Evolutionary conservation across 768 basidiomycete species (phyloP).

Genomic region (Lactarius indigo): DNA sequence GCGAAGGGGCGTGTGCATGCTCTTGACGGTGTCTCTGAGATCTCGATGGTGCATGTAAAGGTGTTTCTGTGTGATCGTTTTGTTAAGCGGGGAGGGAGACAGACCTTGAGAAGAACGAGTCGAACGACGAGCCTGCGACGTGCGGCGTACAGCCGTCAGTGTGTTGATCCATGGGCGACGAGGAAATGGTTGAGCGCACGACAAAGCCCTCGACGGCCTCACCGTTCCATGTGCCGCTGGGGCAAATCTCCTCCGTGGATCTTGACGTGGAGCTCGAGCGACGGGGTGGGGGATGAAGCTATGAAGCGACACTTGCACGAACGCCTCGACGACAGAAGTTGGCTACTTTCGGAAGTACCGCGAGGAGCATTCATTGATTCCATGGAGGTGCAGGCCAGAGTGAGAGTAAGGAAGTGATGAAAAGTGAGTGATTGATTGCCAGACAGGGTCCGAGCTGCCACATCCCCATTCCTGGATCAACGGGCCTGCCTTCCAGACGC

Average conservation of each 20-base stretch:
- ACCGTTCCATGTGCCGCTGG: slow-evolving; percentile 75
- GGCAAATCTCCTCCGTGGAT: slow-evolving; percentile 67
- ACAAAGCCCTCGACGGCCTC: slow-evolving; percentile 93
- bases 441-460: too few species aligned
- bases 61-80: too few species aligned
- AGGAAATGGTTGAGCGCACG: slow-evolving; percentile 64
- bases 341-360: slow-evolving; percentile 69
- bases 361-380: slow-evolving; percentile 71
- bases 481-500: too few species aligned
- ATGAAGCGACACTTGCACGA: slow-evolving; percentile 95
- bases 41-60: too few species aligned
- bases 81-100: too few species aligned
- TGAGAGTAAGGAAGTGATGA: too few species aligned
- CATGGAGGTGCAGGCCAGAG: slow-evolving; percentile 94
- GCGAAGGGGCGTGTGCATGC: too few species aligned
- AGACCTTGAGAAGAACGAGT: slow-evolving; percentile 99
- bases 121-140: slow-evolving; percentile 74
- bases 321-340: slow-evolving; percentile 63
- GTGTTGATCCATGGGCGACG: slow-evolving; percentile 28
- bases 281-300: slow-evolving; percentile 64
- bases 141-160: slow-evolving; percentile 58
- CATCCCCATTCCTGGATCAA: too few species aligned
- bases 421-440: too few species aligned
- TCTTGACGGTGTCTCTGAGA: too few species aligned
- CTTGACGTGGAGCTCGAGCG: slow-evolving; percentile 58